A percentile compares a stretch with the other conserved stretches of the same genome.
These are phyloP conservation scores for Eutrema yunnanense DNA, from an alignment of 345 rosid species.

Conservation along the genomic window DNA sequence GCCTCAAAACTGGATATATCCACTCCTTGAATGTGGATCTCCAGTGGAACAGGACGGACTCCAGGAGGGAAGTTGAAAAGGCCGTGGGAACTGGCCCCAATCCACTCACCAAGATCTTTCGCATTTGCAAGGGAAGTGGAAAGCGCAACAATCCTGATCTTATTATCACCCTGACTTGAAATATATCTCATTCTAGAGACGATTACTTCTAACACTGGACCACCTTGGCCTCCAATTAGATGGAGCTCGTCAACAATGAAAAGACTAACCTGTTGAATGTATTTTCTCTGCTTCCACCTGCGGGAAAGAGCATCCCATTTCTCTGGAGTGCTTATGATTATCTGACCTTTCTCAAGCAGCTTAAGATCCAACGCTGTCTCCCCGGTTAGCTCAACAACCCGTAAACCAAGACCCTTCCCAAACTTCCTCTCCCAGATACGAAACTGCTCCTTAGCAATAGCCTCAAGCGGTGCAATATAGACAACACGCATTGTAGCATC, in stretches of 20 bases:
- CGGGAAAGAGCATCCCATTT: slow-evolving; percentile 99
- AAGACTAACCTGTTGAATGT: slow-evolving; percentile 85
- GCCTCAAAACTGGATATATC: slow-evolving; percentile 89
- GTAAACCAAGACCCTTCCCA: slow-evolving; percentile 74
- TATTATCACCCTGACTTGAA: slow-evolving; percentile 71
- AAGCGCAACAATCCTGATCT: slow-evolving; percentile 81
- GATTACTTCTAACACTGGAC: slow-evolving; percentile 84
- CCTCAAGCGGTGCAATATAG: slow-evolving; percentile 87
- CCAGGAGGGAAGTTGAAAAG: slow-evolving; percentile 91
- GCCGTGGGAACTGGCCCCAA: slow-evolving; percentile 87
- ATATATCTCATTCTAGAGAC: slow-evolving; percentile 94
- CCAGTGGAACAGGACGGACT: slow-evolving; percentile 91
- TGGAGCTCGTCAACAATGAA: slow-evolving; percentile 93
- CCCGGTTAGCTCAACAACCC: slow-evolving; percentile 82
- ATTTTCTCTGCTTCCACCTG: slow-evolving; percentile 87
- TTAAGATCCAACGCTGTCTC: slow-evolving; percentile 77
- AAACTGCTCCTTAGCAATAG: slow-evolving; percentile 75
- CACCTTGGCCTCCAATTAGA: slow-evolving; percentile 91
- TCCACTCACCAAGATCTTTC: slow-evolving; percentile 97
- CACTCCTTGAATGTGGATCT: slow-evolving; percentile 88
- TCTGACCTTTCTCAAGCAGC: slow-evolving; percentile 80
- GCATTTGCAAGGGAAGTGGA: slow-evolving; percentile 98
- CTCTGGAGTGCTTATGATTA: slow-evolving; percentile 86
- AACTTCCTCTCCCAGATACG: slow-evolving; percentile 87
- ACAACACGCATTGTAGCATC: slow-evolving; percentile 67